These are phyloP conservation scores for Fraxinus velutina DNA, from an alignment of 305 asterid genomes.

Conservation along the genomic window DNA sequence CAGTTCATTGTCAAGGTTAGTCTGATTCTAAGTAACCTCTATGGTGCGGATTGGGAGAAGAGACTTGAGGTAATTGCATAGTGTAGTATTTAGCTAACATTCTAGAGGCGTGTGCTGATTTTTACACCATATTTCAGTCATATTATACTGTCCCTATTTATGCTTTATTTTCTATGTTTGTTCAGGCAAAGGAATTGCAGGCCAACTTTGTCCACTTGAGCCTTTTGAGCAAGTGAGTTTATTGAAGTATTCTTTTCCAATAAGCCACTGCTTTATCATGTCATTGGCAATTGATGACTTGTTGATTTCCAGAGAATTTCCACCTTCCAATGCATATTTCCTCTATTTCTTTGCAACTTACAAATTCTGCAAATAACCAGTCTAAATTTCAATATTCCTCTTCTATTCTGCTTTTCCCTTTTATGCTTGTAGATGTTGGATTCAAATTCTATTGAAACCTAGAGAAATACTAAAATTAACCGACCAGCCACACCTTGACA, in stretches of 20 bases:
- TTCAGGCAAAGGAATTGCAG: constrained; percentile 85
- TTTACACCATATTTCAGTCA: not conserved
- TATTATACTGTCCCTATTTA: constrained; percentile 2
- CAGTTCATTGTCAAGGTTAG: constrained; percentile 78
- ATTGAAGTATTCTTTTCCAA: constrained; percentile 21
- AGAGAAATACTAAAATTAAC: not conserved
- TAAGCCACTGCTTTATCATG: not conserved
- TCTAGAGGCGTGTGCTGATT: not conserved
- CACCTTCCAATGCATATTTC: not conserved
- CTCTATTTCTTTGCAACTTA: not conserved
- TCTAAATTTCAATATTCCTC: not conserved
- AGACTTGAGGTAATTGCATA: constrained; percentile 66
- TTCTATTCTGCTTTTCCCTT: not conserved
- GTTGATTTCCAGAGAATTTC: not conserved
- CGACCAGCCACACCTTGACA: not conserved
- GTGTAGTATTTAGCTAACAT: constrained; percentile 23
- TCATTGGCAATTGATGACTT: constrained; percentile 1
- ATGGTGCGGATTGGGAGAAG: constrained; percentile 86
- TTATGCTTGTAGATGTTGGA: not conserved
- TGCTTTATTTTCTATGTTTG: constrained; percentile 20
- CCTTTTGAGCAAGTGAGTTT: constrained; percentile 82
- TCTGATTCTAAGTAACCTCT: constrained; percentile 54
- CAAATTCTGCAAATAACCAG: not conserved
- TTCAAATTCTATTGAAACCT: not conserved
- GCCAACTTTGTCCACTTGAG: constrained; percentile 73